Percentiles rank a stretch among this genome's conserved stretches.
Evolutionary conservation across 352 stramenopile species (phyloP).

Genomic region (Globisporangium cederbergense): DNA sequence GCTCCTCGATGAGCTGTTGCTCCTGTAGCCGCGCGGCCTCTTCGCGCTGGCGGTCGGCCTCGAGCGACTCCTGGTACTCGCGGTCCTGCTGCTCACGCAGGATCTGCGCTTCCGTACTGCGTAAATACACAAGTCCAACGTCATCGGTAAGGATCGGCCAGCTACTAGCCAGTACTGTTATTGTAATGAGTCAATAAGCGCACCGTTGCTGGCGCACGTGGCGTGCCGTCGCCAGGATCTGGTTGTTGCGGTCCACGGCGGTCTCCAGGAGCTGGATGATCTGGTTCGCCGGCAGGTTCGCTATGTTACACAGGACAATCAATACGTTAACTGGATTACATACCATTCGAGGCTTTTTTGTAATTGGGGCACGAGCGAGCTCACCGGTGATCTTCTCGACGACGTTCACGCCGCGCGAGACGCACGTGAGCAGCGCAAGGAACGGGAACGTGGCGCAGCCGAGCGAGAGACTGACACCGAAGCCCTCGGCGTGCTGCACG

Average conservation of each 20-base stretch:
- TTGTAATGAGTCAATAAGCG: not conserved
- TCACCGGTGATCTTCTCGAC: conserved; percentile 83
- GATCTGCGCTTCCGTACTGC: conserved; percentile 74
- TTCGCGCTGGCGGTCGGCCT: conserved; percentile 84
- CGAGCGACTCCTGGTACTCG: conserved; percentile 91
- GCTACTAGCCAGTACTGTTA: not conserved
- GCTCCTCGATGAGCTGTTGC: conserved; percentile 36
- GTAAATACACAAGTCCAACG: too few species aligned
- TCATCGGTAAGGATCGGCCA: too few species aligned
- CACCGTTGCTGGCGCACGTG: conserved; percentile 65
- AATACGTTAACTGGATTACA: not conserved
- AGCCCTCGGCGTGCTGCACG: conserved; percentile 76
- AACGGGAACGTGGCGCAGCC: conserved; percentile 82
- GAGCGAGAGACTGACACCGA: conserved; percentile 77
- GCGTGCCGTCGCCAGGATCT: conserved; percentile 66
- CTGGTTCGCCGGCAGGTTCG: conserved; percentile 51
- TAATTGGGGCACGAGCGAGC: not conserved
- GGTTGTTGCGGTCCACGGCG: conserved; percentile 69
- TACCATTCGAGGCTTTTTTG: too few species aligned
- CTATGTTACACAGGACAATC: conserved; percentile 23
- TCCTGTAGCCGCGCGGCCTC: conserved; percentile 46
- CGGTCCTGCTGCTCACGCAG: conserved; percentile 91
- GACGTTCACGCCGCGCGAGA: conserved; percentile 73
- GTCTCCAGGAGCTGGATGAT: conserved; percentile 60
- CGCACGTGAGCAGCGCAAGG: conserved; percentile 73